These are phyloP conservation scores for Talaromyces proteolyticus DNA, from an alignment of 495 filamentous ascomycete genomes.

Conservation along the genomic window DNA sequence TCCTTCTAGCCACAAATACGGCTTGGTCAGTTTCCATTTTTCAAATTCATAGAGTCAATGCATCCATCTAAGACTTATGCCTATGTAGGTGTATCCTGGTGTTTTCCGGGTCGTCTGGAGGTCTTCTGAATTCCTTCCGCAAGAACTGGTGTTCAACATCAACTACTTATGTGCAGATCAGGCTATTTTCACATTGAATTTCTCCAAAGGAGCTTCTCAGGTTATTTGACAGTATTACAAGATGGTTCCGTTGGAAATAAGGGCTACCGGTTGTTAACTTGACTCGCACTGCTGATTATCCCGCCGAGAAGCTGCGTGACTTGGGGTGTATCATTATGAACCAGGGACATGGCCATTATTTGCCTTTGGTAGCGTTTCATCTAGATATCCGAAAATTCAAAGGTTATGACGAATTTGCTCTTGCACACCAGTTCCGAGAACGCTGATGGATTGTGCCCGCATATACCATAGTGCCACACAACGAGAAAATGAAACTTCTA, in stretches of 20 bases:
- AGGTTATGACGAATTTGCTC: slow-evolving; percentile 74
- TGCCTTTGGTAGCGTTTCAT: slow-evolving; percentile 83
- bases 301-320: slow-evolving; percentile 58
- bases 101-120: slow-evolving; percentile 93
- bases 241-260: slow-evolving; percentile 83
- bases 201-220: slow-evolving; percentile 86
- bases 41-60: too few species aligned
- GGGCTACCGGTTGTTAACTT: slow-evolving; percentile 87
- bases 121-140: slow-evolving; percentile 71
- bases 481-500: slow-evolving; percentile 73
- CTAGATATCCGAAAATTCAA: slow-evolving; percentile 51
- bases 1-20: slow-evolving; percentile 87
- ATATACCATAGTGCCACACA: slow-evolving; percentile 90
- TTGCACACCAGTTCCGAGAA: slow-evolving; percentile 76
- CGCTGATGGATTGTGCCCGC: slow-evolving; percentile 89
- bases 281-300: slow-evolving; percentile 76
- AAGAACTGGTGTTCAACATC: slow-evolving; percentile 95
- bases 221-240: slow-evolving; percentile 97
- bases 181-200: slow-evolving; percentile 93
- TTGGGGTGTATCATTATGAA: slow-evolving; percentile 84
- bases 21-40: slow-evolving; percentile 31
- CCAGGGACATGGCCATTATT: slow-evolving; percentile 62
- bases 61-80: too few species aligned
- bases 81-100: slow-evolving; percentile 67
- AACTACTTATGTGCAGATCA: slow-evolving; percentile 94